Percentiles rank a stretch among this genome's conserved stretches.
These are phyloP conservation scores for Eremochloa ophiuroides DNA, from an alignment of 176 grass and related monocot species.

Conservation along the genomic window DNA sequence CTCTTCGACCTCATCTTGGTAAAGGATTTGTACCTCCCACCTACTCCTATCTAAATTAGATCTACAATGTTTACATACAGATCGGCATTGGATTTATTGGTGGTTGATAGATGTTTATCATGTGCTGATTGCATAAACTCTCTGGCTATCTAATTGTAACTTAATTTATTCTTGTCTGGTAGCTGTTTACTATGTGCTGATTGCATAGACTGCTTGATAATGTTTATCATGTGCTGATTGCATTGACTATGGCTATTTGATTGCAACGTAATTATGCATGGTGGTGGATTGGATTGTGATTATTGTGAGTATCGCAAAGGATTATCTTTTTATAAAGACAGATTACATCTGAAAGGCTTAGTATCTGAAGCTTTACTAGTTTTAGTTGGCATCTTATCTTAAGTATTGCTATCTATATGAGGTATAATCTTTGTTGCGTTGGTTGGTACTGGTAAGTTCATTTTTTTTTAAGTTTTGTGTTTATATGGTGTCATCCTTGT, in stretches of 20 bases:
- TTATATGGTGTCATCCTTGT: background rate
- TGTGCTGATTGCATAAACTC: background rate
- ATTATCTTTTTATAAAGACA: background rate
- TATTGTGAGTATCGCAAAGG: too few relatives aligned
- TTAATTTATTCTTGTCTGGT: background rate
- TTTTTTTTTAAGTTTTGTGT: background rate
- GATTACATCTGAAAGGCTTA: background rate
- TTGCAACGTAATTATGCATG: background rate
- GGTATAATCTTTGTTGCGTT: background rate
- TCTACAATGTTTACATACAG: background rate
- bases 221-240: background rate
- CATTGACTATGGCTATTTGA: too few relatives aligned
- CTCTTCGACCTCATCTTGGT: constrained; percentile 62
- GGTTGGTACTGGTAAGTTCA: background rate
- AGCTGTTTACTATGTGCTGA: background rate
- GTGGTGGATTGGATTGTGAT: background rate
- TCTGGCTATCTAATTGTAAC: background rate
- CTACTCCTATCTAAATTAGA: too few relatives aligned
- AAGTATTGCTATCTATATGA: too few relatives aligned
- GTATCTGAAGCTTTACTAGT: background rate
- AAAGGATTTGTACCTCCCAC: background rate
- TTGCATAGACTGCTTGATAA: background rate
- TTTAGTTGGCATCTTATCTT: background rate
- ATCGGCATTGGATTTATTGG: constrained; percentile 13
- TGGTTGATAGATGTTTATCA: background rate